phyloP scores from a whole-genome alignment of 2,329 filamentous ascomycete genomes.

The Diaporthe australafricana region DNA sequence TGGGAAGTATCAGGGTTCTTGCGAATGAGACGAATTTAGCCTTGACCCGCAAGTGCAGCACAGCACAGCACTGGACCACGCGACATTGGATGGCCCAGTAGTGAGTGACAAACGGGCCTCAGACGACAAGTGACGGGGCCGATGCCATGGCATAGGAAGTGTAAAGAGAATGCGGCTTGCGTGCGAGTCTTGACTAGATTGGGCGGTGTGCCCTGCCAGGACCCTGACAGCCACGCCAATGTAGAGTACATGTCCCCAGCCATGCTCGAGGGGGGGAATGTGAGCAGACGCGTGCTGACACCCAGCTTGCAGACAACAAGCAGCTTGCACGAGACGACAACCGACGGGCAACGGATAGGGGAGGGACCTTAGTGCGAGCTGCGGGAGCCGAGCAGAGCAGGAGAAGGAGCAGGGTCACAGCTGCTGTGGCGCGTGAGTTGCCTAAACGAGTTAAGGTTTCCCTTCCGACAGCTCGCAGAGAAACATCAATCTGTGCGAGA shows the following conservation, averaged over 20 bases:
- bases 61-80: constrained; percentile 26
- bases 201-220: constrained; percentile 32
- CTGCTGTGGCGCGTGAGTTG: constrained; percentile 29
- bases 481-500: constrained; percentile 18
- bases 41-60: constrained; percentile 33
- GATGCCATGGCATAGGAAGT: constrained; percentile 19
- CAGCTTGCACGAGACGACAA: constrained; percentile 1
- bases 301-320: constrained; percentile 18
- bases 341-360: constrained; percentile 16
- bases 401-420: constrained; percentile 21
- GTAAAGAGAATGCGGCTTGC: constrained; percentile 33
- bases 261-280: not conserved
- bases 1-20: constrained; percentile 33
- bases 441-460: constrained; percentile 24
- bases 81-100: constrained; percentile 24
- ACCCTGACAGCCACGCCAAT: constrained; percentile 14
- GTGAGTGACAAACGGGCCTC: constrained; percentile 1
- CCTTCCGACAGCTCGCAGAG: constrained; percentile 22
- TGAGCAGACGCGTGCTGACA: constrained; percentile 25
- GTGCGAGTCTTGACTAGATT: constrained; percentile 35
- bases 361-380: constrained; percentile 18
- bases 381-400: constrained; percentile 4
- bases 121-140: constrained; percentile 18
- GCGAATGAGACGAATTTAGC: constrained; percentile 33
- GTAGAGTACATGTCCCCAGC: constrained; percentile 10